A percentile compares a stretch with the other conserved stretches of the same genome.
Conservation (phyloP, 306 rosid genomes). For the Hippophae tibetana region DNA sequence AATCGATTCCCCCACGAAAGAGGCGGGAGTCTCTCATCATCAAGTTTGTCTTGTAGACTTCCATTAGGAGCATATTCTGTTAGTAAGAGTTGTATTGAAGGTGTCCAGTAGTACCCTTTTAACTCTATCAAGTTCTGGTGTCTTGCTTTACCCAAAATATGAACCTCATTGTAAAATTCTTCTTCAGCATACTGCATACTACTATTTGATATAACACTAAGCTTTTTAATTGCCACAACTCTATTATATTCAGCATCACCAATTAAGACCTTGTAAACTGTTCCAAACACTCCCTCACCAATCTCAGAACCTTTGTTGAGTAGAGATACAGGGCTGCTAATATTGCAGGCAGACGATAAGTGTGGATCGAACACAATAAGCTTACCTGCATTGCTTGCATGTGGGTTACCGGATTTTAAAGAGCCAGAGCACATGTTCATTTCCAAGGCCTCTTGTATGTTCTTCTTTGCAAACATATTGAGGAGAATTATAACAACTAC, state of each 20-base stretch:
- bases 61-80: conserved; percentile 63
- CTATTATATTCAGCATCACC: conserved; percentile 65
- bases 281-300: conserved; percentile 85
- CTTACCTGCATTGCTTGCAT: conserved; percentile 52
- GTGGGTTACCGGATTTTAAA: conserved; percentile 43
- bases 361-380: conserved; percentile 55
- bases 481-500: conserved; percentile 60
- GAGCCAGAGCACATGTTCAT: conserved; percentile 75
- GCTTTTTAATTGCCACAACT: conserved; percentile 64
- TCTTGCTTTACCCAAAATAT: conserved; percentile 55
- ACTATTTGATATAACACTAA: conserved; percentile 40
- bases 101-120: conserved; percentile 79
- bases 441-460: conserved; percentile 73
- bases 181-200: conserved; percentile 60
- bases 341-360: conserved; percentile 29
- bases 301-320: conserved; percentile 73
- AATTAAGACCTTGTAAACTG: conserved; percentile 61
- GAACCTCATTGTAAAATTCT: conserved; percentile 68
- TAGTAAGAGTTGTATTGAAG: conserved; percentile 55
- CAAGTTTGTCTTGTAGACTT: conserved; percentile 57
- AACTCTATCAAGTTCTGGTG: conserved; percentile 56
- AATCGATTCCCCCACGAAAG: conserved; percentile 64
- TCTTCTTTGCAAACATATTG: conserved; percentile 62
- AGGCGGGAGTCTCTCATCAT: conserved; percentile 52
- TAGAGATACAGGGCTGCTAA: conserved; percentile 45